Evolutionary conservation across 2,329 filamentous ascomycete species (phyloP), one percentile per base, ranked within the genome.

Genomic region (Acarospora socialis): DNA sequence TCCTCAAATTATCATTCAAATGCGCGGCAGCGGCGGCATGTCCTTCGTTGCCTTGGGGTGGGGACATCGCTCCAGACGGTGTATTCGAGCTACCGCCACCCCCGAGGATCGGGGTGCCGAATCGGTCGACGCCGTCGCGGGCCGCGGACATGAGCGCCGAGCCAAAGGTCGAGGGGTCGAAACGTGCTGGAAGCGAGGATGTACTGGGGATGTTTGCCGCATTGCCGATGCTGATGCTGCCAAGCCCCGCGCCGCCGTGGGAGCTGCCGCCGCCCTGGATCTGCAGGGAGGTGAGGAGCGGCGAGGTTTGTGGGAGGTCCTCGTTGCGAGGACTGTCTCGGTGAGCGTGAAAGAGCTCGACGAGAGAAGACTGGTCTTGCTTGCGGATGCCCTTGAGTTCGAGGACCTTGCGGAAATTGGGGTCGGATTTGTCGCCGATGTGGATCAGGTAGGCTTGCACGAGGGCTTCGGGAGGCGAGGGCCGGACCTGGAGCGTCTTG

Each of bases 391-490:
- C 90, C 56, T 98, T 98, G 41, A 98, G 68, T 30, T 98, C 90
- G 27, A 98, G 73, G 37, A 98, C 80, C 59, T 94, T 95, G 51
- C 77, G 77, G 69, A 98, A 98, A 58, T 98, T 98, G 47, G 73
- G 71, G 52, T 95, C 90, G 41, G 80, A 92, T 34, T 81, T 77
- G 62, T 98, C 90, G 43, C 74, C 84, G 43, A 98, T 90, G 58
- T 95, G 90, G 54, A 95, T 92, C 20, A 98, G 74, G 53, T 98
- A 98, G 20, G 90, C 90, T 59, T 95, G 87, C 0, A 98, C 86
- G 3, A 98, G 71, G 2, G 82, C 87, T 61, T 98, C 90, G 0
- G 87, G 81, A 0, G 90, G 90, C 4, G 80, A 81, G 2, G 86
- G 75, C 17, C 82, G 82, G 28, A 98, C 87, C 63, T 98, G 90